Evolutionary conservation across 768 basidiomycete species (phyloP).

Genomic region (Phlebiopsis flavidoalba): DNA sequence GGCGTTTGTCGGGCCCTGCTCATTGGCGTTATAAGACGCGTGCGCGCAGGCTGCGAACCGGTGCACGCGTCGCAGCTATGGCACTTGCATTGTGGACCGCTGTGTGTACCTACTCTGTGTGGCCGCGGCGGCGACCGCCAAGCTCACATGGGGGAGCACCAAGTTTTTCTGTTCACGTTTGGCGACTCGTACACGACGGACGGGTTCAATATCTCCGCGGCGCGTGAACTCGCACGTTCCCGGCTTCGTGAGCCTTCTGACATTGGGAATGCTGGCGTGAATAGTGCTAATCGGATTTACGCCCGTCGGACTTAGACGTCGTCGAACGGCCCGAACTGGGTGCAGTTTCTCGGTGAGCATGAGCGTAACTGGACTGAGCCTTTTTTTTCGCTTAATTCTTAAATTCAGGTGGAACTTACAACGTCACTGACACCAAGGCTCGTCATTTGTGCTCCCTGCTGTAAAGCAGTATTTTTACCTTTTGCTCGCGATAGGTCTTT

Average conservation of each 20-base stretch:
- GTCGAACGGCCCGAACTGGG: constrained; percentile 63
- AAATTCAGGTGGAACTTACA: constrained; percentile 42
- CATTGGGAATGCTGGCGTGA: neutral
- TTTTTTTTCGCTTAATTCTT: constrained; percentile 5
- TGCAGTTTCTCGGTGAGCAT: constrained; percentile 41
- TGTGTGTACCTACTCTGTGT: constrained; percentile 1
- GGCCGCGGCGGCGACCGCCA: constrained; percentile 13
- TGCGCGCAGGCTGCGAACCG: neutral
- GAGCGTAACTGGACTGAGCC: neutral
- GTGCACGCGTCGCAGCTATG: constrained; percentile 2
- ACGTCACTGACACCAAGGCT: constrained; percentile 49
- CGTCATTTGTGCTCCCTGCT: neutral
- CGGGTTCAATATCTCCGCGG: constrained; percentile 55
- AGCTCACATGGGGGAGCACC: constrained; percentile 45
- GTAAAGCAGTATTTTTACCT: constrained; percentile 20
- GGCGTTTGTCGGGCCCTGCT: constrained; percentile 1
- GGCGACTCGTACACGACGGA: constrained; percentile 61
- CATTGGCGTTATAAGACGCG: neutral
- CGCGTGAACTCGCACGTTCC: constrained; percentile 47
- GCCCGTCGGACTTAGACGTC: constrained; percentile 36
- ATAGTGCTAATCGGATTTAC: neutral
- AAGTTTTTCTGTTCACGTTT: constrained; percentile 56
- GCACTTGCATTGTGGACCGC: constrained; percentile 6
- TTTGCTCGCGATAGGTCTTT: constrained; percentile 32
- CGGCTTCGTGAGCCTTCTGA: constrained; percentile 37